Conservation (phyloP, 345 rosid species). For the Euphorbia pulcherrima region DNA sequence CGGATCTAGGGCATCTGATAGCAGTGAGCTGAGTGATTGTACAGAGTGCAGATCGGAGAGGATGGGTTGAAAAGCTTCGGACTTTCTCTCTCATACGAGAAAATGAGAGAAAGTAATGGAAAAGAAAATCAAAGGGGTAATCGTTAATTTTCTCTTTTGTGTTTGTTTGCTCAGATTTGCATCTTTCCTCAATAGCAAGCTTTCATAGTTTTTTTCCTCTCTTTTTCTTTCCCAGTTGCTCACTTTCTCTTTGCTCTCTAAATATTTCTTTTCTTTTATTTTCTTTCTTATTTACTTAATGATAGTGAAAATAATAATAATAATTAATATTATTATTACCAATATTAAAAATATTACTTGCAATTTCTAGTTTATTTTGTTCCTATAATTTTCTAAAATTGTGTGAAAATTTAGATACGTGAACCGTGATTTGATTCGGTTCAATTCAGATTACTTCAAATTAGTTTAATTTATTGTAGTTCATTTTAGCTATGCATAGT, state of each 20-base stretch:
- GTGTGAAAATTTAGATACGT: too few species aligned
- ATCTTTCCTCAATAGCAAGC: conserved; percentile 40
- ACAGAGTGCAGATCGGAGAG: conserved; percentile 44
- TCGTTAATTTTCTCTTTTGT: too few species aligned
- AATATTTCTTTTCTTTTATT: conserved; percentile 14
- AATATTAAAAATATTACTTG: too few species aligned
- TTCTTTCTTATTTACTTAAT: not conserved
- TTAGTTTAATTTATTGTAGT: too few species aligned
- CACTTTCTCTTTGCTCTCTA: conserved; percentile 15
- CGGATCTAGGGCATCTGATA: conserved; percentile 48
- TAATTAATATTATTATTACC: too few species aligned
- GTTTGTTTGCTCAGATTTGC: conserved; percentile 32
- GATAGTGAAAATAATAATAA: not conserved
- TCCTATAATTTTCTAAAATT: too few species aligned
- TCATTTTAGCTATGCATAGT: too few species aligned
- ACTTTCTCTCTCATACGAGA: conserved; percentile 32
- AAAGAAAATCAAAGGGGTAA: conserved; percentile 9
- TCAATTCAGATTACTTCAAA: too few species aligned
- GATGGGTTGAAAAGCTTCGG: conserved; percentile 23
- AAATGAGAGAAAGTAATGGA: conserved; percentile 16
- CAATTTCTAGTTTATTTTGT: too few species aligned
- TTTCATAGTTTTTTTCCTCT: conserved; percentile 13
- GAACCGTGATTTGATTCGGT: too few species aligned
- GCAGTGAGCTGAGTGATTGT: not conserved
- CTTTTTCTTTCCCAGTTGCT: conserved; percentile 2